Evolutionary conservation across 495 filamentous ascomycete species (phyloP), one percentile per base, ranked within the genome.

Genomic region (Coniosporium apollinis): DNA sequence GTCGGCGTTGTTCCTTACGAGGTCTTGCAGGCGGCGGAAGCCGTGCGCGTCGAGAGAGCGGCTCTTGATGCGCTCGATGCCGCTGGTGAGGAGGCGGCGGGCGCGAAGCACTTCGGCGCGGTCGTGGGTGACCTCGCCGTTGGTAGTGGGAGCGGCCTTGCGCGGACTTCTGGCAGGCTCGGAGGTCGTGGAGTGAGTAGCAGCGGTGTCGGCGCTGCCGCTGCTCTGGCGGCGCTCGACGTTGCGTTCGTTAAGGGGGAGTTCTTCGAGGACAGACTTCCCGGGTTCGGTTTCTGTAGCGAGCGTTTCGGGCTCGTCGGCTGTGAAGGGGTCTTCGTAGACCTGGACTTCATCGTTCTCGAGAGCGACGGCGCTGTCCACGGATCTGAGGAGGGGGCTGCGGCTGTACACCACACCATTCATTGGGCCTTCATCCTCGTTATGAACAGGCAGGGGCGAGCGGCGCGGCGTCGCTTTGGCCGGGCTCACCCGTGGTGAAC

Each of bases 21-120:
- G 66, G 18, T 72, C 67, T 52, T 91, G 86, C 7, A 94, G 56
- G 41, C 89, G 84, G 33, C 86, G 75, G 58, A 94, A 92, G 34
- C 80, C 83, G 43, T 84, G 79, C 4, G 83, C 79, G 47, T 93
- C 85, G 22, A 94, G 68, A 5, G 69, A 70, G 41, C 70, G 66
- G 7, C 70, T 67, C 22, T 68, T 70, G 34, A 94, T 72, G 20
- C 79, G 76, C 15, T 67, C 60, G 42, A 91, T 82, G 32, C 79
- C 82, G 43, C 79, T 89, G 24, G 70, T 66, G 2, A 94, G 67
- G 20, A 91, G 61, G 24, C 67, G 60, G 22, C 57, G 51, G 34
- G 47, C 51, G 15, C 50, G 47, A 3, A 56, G 36, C 0, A 64
- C 61, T 42, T 69, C 62, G 4, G 44, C 49, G 2, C 64, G 57